A percentile compares a stretch with the other conserved stretches of the same genome.
phyloP scores from a whole-genome alignment of 371 early-diverging fungal genomes.

The Cokeromyces recurvatus region DNA sequence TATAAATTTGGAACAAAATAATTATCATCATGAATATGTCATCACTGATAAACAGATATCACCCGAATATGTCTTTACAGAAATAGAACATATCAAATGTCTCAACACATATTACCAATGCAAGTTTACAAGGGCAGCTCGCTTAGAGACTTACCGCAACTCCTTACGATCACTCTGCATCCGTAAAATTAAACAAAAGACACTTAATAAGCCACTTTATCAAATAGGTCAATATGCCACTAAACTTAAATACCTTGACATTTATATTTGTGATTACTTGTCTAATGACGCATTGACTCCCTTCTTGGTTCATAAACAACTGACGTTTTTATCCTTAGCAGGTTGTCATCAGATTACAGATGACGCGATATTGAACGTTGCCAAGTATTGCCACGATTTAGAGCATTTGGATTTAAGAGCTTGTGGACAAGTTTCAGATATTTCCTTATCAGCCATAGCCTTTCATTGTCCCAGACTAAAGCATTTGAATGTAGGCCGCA shows the following conservation, averaged over 20 bases:
- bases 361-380: slow-evolving; percentile 34
- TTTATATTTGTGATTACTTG: slow-evolving; percentile 39
- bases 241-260: slow-evolving; percentile 26
- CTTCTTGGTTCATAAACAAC: slow-evolving; percentile 18
- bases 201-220: slow-evolving; percentile 22
- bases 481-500: slow-evolving; percentile 55
- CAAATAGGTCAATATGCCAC: slow-evolving; percentile 21
- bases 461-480: slow-evolving; percentile 40
- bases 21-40: too few relatives aligned
- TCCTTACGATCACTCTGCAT: slow-evolving; percentile 15
- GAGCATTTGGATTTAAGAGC: slow-evolving; percentile 54
- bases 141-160: slow-evolving; percentile 15
- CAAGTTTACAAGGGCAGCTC: background rate
- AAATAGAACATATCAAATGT: too few relatives aligned
- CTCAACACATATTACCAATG: too few relatives aligned
- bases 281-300: slow-evolving; percentile 19
- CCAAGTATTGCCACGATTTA: slow-evolving; percentile 36
- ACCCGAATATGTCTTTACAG: too few relatives aligned
- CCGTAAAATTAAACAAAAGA: slow-evolving; percentile 31
- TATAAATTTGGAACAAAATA: background rate
- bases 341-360: slow-evolving; percentile 55
- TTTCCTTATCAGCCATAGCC: slow-evolving; percentile 44
- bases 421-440: slow-evolving; percentile 51
- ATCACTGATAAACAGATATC: too few relatives aligned
- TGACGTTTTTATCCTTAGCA: slow-evolving; percentile 48